phyloP scores from a whole-genome alignment of 495 filamentous ascomycete genomes.

The Ascobolus immersus region DNA sequence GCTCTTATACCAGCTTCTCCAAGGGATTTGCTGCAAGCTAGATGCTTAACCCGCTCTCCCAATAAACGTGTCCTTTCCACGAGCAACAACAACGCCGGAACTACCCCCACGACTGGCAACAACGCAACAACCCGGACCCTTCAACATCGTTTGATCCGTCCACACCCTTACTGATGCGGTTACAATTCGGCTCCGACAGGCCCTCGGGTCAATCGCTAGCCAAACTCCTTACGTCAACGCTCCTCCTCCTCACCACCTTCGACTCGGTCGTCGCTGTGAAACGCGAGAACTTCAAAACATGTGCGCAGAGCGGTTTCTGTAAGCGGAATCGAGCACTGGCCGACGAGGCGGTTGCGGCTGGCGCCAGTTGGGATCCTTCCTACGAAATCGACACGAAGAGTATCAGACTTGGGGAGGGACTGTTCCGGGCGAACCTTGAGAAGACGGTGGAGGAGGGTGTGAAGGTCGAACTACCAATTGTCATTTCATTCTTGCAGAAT shows the following conservation, averaged over 20 bases:
- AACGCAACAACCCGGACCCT: too few species aligned
- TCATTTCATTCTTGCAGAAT: constrained; percentile 65
- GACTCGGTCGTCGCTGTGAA: constrained; percentile 47
- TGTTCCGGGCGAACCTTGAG: constrained; percentile 49
- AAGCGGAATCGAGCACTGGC: constrained; percentile 77
- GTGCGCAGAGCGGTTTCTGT: constrained; percentile 84
- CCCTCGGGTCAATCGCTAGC: too few species aligned
- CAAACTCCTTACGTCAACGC: too few species aligned
- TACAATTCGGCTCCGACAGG: too few species aligned
- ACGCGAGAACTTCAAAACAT: constrained; percentile 89
- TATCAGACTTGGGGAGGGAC: constrained; percentile 50
- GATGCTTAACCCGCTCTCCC: too few species aligned
- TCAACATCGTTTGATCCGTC: too few species aligned
- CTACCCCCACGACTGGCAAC: too few species aligned
- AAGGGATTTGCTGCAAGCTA: too few species aligned
- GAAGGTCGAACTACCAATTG: constrained; percentile 53
- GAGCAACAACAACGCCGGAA: too few species aligned
- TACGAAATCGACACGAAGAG: constrained; percentile 51
- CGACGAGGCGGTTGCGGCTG: constrained; percentile 38
- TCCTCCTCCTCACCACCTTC: constrained; percentile 7
- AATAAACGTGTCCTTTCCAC: too few species aligned
- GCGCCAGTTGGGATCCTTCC: constrained; percentile 48
- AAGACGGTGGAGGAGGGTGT: constrained; percentile 40
- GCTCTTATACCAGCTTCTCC: too few species aligned
- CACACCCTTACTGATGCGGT: too few species aligned